Evolutionary conservation across 768 basidiomycete species (phyloP), one percentile per base, ranked within the genome.

Genomic region (Suillus placidus): DNA sequence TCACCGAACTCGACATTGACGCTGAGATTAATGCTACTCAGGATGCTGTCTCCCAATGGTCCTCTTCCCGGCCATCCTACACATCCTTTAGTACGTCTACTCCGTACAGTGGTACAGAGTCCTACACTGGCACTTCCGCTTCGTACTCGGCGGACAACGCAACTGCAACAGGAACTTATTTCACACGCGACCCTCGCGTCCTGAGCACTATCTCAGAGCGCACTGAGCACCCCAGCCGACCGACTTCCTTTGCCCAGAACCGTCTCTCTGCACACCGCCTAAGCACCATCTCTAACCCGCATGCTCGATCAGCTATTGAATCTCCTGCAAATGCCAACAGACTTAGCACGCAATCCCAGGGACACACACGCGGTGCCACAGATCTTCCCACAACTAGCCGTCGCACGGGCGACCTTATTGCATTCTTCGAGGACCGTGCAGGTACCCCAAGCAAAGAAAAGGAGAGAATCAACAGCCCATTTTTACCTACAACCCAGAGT

Each of bases 131-230:
- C 3, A 72, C 77, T 35, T 71, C 74, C 16, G 71, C 76, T 14
- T 69, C 80, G n/a, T 70, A 75, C 64, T 60, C 80, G 47, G 65
- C 78, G 7, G 58, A 60, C 40, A 60, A 40, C 6, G 40, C 58
- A 20, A 60, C 58, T 1, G 18, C 62, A 76, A 78, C 68, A 77
- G 83, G 1, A 81, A 77, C 60, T 70, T 74, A 43, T 71, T 79
- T 55, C 68, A 77, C 30, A 78, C 78, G 82, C 16, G 81, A 80
- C 54, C 84, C 86, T 12, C 77, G 81, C 32, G 74, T 82, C 40
- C 81, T 94, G 23, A 94, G 92, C 72, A 89, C 85, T 3, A 94
- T 94, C 66, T 86, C 91, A 4, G 93, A 94, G 73, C 84, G 83
- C 55, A 92, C 90, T 1, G 93, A 94, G 76, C 87, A 90, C 2